Conservation (phyloP, 768 basidiomycete species). For the Gelatoporia subvermispora region DNA sequence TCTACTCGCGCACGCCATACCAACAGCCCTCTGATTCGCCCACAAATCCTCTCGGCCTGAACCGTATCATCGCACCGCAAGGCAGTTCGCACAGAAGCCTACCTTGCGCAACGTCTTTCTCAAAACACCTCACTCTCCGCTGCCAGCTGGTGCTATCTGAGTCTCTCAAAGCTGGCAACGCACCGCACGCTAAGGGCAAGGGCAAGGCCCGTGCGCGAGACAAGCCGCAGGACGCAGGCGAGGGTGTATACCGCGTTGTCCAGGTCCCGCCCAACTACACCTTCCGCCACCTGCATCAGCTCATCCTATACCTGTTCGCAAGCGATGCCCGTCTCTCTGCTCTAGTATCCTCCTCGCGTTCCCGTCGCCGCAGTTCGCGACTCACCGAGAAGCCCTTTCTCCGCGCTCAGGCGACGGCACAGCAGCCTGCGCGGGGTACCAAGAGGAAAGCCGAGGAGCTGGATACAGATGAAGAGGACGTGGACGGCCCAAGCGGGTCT, state of each 20-base stretch:
- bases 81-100: slow-evolving; percentile 24
- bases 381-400: background rate
- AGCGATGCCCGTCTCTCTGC: slow-evolving; percentile 14
- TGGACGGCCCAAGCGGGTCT: background rate
- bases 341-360: background rate
- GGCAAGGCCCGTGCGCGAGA: background rate
- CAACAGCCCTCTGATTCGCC: slow-evolving; percentile 59
- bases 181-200: background rate
- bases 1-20: slow-evolving; percentile 15
- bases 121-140: slow-evolving; percentile 57
- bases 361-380: background rate
- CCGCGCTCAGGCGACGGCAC: background rate
- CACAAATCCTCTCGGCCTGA: slow-evolving; percentile 64
- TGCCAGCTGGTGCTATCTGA: slow-evolving; percentile 50
- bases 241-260: slow-evolving; percentile 58
- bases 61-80: slow-evolving; percentile 31
- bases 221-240: slow-evolving; percentile 17
- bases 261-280: slow-evolving; percentile 71
- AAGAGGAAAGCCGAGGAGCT: background rate
- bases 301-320: slow-evolving; percentile 58
- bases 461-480: background rate
- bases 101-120: slow-evolving; percentile 43
- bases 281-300: slow-evolving; percentile 56
- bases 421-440: background rate
- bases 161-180: slow-evolving; percentile 5